Evolutionary conservation across 2,329 filamentous ascomycete genomes (phyloP), one percentile per base, ranked within the genome.

Genomic region (Herpotrichia juniperi): DNA sequence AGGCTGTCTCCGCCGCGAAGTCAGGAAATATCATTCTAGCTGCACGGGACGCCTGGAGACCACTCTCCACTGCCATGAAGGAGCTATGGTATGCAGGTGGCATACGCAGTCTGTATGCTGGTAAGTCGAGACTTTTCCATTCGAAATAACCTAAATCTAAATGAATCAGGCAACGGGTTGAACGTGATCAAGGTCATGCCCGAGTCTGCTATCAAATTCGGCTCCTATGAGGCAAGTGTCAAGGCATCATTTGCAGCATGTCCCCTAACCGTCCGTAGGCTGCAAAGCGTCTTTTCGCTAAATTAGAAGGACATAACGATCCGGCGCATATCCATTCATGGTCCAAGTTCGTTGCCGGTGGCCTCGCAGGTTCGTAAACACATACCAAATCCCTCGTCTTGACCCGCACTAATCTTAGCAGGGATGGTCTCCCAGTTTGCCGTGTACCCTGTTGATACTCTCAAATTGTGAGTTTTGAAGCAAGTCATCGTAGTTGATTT

Each of bases 161-260:
- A 50, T 17, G 9, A 22, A 19, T 7, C 63, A 96, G 93, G 94
- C 31, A 99, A 99, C 68, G 94, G 94, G 3, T 80, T 99, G 62
- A 99, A 99, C 64, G 92, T 99, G 2, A 75, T 97, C 67, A 99
- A 99, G 75, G 94, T 99, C 54, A 96, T 97, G 91, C 94, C 94
- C 0, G 94, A 99, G 77, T 97, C 93, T 24, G 93, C 94, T 22
- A 96, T 99, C 71, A 96, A 97, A 75, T 99, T 99, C 72, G 94
- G 94, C 54, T 93, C 93, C 17, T 99, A 97, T 69, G 94, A 99
- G 78, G 84, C 84, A 72, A 64, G 75, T 56, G 48, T 45, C 17
- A 3, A 32, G 17, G 50, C 35, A 50, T 32, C 37, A 22, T 43
- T 35, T n/a, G 21, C 26, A 32, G 8, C 42, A 31, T 24, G 30